These are phyloP conservation scores for Neopestalotiopsis clavispora DNA, from an alignment of 2,329 filamentous ascomycete genomes.

Conservation along the genomic window DNA sequence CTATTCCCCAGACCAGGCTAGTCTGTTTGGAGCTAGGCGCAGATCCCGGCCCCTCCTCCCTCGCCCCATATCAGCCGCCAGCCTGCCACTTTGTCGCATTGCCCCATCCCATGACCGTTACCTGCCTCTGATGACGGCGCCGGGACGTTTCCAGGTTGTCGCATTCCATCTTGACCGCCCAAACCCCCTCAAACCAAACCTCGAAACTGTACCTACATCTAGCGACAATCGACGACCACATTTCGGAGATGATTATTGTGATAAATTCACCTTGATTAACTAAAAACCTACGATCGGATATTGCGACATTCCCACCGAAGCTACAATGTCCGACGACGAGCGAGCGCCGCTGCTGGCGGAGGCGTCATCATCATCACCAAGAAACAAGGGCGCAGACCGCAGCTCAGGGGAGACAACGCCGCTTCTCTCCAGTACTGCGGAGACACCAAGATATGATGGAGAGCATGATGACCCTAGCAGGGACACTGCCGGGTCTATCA, in stretches of 20 bases:
- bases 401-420: slow-evolving; percentile 54
- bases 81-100: not conserved
- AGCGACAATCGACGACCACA: not conserved
- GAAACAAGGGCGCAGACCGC: slow-evolving; percentile 28
- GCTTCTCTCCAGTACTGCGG: slow-evolving; percentile 47
- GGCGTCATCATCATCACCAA: slow-evolving; percentile 28
- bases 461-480: slow-evolving; percentile 34
- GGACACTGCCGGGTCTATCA: slow-evolving; percentile 35
- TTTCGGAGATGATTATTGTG: not conserved
- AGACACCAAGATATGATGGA: slow-evolving; percentile 44
- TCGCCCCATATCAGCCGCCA: not conserved
- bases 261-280: not conserved
- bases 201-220: not conserved
- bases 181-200: not conserved
- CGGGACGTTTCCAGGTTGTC: not conserved
- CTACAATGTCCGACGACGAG: slow-evolving; percentile 50
- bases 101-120: not conserved
- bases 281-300: not conserved
- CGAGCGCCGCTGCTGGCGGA: slow-evolving; percentile 49
- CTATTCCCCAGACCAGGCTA: not conserved
- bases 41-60: not conserved
- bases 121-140: not conserved
- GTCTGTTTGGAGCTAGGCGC: not conserved
- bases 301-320: not conserved
- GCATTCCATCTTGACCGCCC: not conserved